A percentile compares a stretch with the other conserved stretches of the same genome.
Evolutionary conservation across 1,284 basidiomycete species (phyloP).

Genomic region (Moesziomyces sp.): DNA sequence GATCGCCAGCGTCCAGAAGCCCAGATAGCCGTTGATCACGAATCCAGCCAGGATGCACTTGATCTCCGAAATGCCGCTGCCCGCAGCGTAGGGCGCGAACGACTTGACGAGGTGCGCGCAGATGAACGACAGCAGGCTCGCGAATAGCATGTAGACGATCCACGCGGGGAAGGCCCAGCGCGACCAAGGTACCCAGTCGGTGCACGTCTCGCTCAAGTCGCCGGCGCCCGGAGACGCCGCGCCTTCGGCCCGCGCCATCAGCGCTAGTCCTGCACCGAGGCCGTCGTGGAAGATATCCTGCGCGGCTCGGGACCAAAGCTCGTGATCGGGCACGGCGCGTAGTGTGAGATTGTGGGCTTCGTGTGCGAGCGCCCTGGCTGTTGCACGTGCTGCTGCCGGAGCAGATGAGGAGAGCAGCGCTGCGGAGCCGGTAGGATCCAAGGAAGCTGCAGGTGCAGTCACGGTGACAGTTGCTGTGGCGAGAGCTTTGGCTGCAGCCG

Average conservation of each 20-base stretch:
- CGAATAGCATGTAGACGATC: conserved; percentile 86
- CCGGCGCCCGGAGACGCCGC: conserved; percentile 6
- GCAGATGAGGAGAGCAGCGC: conserved; percentile 4
- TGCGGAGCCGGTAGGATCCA: conserved; percentile 4
- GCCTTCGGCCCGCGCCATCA: conserved; percentile 24
- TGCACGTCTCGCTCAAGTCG: conserved; percentile 76
- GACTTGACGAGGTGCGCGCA: conserved; percentile 85
- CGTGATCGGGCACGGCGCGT: conserved; percentile 18
- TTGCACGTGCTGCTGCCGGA: conserved; percentile 8
- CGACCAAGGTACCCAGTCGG: conserved; percentile 95
- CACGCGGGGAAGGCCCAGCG: conserved; percentile 78
- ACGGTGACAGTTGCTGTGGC: conserved; percentile 39
- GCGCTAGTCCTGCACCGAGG: conserved; percentile 20
- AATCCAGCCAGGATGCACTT: conserved; percentile 98
- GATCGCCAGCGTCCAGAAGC: conserved; percentile 89
- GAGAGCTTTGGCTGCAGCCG: conserved; percentile 40
- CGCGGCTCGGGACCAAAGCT: conserved; percentile 26
- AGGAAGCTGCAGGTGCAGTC: conserved; percentile 10
- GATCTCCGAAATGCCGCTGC: conserved; percentile 98
- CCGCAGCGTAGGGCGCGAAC: conserved; percentile 93
- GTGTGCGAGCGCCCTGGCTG: background rate
- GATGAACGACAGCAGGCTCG: conserved; percentile 69
- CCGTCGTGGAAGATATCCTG: conserved; percentile 73
- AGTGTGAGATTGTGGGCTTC: conserved; percentile 32
- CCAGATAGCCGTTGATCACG: conserved; percentile 93